Evolutionary conservation across 805 yeast species (phyloP).

Genomic region (Candida xiaguanensis): DNA sequence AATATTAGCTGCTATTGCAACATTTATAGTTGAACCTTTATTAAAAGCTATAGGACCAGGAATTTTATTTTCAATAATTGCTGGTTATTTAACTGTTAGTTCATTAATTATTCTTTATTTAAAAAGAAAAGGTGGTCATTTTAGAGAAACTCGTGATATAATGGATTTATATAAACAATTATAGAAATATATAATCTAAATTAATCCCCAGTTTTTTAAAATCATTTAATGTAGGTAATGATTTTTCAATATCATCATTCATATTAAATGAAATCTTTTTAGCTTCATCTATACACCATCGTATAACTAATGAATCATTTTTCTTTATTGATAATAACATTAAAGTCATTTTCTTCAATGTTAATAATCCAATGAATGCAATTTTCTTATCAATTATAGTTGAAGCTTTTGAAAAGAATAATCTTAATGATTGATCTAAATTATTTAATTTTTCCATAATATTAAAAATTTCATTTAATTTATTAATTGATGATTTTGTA

Average conservation of each 20-base stretch:
- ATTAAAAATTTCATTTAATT: background rate
- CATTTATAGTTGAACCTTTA: constrained; percentile 73
- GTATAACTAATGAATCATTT: constrained; percentile 3
- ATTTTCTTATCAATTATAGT: background rate
- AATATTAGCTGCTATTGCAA: constrained; percentile 69
- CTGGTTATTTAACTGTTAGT: constrained; percentile 50
- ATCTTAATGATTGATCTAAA: background rate
- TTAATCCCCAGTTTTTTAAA: constrained; percentile 66
- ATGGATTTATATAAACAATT: constrained; percentile 53
- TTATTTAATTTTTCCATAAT: constrained; percentile 1
- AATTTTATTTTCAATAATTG: constrained; percentile 61
- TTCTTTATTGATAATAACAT: background rate
- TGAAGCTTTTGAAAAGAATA: background rate
- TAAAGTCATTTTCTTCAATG: background rate
- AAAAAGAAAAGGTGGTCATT: constrained; percentile 53
- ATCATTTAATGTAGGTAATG: constrained; percentile 53
- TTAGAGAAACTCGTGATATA: constrained; percentile 62
- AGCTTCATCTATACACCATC: constrained; percentile 6
- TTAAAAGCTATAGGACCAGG: constrained; percentile 67
- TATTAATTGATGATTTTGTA: constrained; percentile 9
- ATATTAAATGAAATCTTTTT: background rate
- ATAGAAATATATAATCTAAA: constrained; percentile 62
- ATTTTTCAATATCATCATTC: constrained; percentile 18
- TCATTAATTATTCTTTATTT: constrained; percentile 42
- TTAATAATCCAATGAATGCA: background rate